phyloP scores from a whole-genome alignment of 441 rosid genomes.

The Rhodomyrtus psidioides region DNA sequence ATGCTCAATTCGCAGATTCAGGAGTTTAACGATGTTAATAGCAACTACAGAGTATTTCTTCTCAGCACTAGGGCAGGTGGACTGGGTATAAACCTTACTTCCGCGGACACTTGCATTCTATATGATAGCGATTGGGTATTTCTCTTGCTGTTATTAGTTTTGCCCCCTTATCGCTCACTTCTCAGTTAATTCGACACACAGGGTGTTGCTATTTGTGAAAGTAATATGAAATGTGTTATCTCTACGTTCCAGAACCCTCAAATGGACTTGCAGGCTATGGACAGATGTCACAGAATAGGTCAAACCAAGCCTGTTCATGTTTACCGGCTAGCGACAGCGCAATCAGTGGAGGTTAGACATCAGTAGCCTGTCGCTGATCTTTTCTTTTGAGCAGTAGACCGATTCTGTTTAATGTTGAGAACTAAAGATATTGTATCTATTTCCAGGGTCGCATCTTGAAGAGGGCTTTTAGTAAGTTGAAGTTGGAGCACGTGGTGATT shows the following conservation, averaged over 20 bases:
- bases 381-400: neutral
- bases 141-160: neutral
- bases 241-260: conserved; percentile 73
- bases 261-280: conserved; percentile 99
- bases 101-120: conserved; percentile 93
- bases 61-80: conserved; percentile 99
- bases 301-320: conserved; percentile 99
- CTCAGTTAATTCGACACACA: neutral
- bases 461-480: conserved; percentile 87
- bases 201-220: neutral
- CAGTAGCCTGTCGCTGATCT: neutral
- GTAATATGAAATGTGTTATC: conserved; percentile 1
- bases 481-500: conserved; percentile 96
- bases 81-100: conserved; percentile 93
- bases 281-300: conserved; percentile 97
- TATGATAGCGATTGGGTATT: conserved; percentile 98
- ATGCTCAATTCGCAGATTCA: conserved; percentile 39
- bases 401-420: neutral
- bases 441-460: conserved; percentile 86
- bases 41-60: conserved; percentile 64
- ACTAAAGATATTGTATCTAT: neutral
- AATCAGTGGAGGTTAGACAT: conserved; percentile 71
- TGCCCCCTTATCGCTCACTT: neutral
- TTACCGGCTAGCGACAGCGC: conserved; percentile 91
- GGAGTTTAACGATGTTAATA: conserved; percentile 72